These are phyloP conservation scores for Filobasidium floriforme DNA, from an alignment of 768 basidiomycete species.

Conservation along the genomic window DNA sequence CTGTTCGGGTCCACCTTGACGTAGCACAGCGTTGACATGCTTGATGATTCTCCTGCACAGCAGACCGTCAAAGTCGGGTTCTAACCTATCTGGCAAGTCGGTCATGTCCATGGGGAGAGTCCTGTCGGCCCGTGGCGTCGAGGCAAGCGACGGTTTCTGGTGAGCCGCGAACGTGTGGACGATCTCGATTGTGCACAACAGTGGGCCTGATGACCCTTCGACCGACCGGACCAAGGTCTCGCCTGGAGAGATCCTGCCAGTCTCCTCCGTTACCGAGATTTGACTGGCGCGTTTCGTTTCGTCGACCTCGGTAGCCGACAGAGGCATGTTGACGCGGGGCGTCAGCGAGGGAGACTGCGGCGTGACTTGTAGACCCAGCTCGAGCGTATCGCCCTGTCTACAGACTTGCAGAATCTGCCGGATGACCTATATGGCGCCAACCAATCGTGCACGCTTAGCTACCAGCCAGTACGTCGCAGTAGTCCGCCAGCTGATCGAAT, in stretches of 20 bases:
- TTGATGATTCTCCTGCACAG: constrained; percentile 34
- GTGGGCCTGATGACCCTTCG: constrained; percentile 36
- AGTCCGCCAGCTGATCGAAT: not conserved
- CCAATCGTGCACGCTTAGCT: too few species aligned
- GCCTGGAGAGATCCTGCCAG: constrained; percentile 29
- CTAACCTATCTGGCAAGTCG: constrained; percentile 15
- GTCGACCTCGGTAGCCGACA: constrained; percentile 30
- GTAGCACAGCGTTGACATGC: constrained; percentile 37
- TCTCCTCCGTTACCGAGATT: constrained; percentile 7
- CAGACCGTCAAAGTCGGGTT: constrained; percentile 36
- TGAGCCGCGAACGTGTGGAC: constrained; percentile 49
- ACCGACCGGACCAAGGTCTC: constrained; percentile 17
- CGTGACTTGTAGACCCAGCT: constrained; percentile 61
- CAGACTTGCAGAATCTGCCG: constrained; percentile 71
- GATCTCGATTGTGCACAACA: constrained; percentile 57
- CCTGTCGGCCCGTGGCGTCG: constrained; percentile 15
- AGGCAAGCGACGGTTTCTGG: constrained; percentile 22
- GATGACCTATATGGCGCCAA: constrained; percentile 54
- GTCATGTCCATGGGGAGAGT: constrained; percentile 7
- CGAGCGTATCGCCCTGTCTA: constrained; percentile 69
- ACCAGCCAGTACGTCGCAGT: too few species aligned
- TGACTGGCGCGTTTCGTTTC: constrained; percentile 6
- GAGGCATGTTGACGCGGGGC: constrained; percentile 28
- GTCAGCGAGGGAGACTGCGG: constrained; percentile 42
- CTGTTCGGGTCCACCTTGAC: constrained; percentile 24